A percentile compares a stretch with the other conserved stretches of the same genome.
These are phyloP conservation scores for Tolypocladium amazonense DNA, from an alignment of 2,329 filamentous ascomycete genomes.

Conservation along the genomic window DNA sequence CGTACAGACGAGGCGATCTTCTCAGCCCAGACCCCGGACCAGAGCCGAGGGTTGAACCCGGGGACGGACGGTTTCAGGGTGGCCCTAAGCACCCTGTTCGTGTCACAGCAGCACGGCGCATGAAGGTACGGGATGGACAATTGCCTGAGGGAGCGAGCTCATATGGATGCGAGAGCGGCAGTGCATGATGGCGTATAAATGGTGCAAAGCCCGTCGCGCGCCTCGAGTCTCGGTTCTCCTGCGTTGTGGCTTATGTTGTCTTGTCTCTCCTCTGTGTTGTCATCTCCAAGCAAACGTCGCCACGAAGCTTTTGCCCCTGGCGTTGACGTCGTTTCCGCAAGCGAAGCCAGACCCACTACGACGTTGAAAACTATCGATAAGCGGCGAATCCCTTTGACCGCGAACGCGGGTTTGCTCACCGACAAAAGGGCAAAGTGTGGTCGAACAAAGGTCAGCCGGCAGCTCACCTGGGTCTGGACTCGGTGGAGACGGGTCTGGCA, in stretches of 20 bases:
- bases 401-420: not conserved
- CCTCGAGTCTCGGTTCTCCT: not conserved
- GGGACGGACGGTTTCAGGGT: not conserved
- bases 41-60: not conserved
- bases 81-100: not conserved
- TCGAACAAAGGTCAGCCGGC: not conserved
- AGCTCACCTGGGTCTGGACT: not conserved
- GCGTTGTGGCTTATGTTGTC: not conserved
- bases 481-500: no score
- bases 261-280: not conserved
- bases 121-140: not conserved
- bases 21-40: not conserved
- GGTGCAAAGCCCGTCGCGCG: not conserved
- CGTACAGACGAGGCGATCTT: not conserved
- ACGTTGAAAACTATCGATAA: not conserved
- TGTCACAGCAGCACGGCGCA: not conserved
- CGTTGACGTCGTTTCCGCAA: not conserved
- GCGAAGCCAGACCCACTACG: not conserved
- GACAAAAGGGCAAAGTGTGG: not conserved
- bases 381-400: not conserved
- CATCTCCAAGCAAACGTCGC: not conserved
- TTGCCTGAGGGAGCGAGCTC: not conserved
- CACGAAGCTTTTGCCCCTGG: not conserved
- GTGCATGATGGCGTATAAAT: not conserved
- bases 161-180: not conserved